Conservation (phyloP, 1,284 basidiomycete genomes). For the Phenoliferia sp. region DNA sequence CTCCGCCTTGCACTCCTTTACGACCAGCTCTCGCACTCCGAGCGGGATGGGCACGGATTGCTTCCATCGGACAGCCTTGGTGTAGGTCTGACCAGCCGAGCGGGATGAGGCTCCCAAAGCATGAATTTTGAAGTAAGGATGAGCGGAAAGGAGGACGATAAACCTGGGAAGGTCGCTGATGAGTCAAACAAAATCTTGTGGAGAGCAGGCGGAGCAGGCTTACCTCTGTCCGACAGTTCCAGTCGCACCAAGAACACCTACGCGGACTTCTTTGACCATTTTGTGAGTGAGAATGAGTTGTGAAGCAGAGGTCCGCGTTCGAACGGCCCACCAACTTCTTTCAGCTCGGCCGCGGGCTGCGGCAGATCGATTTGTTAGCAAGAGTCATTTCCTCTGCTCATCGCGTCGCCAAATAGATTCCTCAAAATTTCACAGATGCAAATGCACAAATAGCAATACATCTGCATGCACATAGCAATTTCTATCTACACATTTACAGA, state of each 20-base stretch:
- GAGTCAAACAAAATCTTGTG: background rate
- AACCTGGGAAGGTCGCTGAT: slow-evolving; percentile 49
- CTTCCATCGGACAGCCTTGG: slow-evolving; percentile 82
- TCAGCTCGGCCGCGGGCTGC: no score
- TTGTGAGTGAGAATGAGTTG: no score
- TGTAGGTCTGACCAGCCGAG: slow-evolving; percentile 82
- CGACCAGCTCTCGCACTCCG: slow-evolving; percentile 61
- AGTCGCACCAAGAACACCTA: slow-evolving; percentile 92
- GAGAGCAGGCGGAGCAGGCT: background rate
- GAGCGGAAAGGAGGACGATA: slow-evolving; percentile 77
- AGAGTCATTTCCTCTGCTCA: no score
- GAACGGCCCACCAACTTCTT: no score
- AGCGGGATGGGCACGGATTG: slow-evolving; percentile 72
- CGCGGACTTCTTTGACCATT: slow-evolving; percentile 53
- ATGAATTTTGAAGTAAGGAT: slow-evolving; percentile 87
- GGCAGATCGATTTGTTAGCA: no score
- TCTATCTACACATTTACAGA: no score
- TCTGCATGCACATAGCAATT: no score
- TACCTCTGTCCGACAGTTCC: slow-evolving; percentile 82
- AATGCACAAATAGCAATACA: no score
- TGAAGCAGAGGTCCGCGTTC: no score
- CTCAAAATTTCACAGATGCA: no score
- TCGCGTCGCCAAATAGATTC: no score
- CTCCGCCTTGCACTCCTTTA: slow-evolving; percentile 73
- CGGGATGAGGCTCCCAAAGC: slow-evolving; percentile 83